Evolutionary conservation across 352 stramenopile genomes (phyloP).

Genomic region (Thalassiosira mediterranea): DNA sequence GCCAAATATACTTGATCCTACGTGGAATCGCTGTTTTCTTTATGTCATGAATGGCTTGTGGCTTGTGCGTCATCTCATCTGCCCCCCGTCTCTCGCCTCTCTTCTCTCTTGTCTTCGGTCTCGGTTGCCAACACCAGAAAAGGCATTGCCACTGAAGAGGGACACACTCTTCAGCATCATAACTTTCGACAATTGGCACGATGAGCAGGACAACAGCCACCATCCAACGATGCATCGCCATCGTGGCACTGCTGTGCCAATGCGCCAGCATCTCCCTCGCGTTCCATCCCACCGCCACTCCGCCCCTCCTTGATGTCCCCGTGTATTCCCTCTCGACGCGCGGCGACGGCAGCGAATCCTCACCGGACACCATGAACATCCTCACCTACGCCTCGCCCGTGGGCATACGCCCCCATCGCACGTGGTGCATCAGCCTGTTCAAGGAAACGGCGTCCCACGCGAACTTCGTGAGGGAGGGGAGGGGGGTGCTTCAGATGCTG

Average conservation of each 20-base stretch:
- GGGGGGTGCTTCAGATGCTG: conserved; percentile 75
- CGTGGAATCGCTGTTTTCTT: too few relatives aligned
- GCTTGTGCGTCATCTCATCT: too few relatives aligned
- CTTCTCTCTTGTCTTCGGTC: too few relatives aligned
- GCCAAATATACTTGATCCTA: too few relatives aligned
- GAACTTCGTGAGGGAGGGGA: conserved; percentile 65
- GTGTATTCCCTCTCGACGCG: conserved; percentile 75
- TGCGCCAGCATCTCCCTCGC: not conserved
- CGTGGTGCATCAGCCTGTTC: conserved; percentile 78
- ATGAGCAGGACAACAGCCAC: too few relatives aligned
- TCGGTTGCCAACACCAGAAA: too few relatives aligned
- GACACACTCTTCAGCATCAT: too few relatives aligned
- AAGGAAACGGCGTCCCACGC: conserved; percentile 67
- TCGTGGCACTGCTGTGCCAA: not conserved
- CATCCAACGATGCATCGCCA: not conserved
- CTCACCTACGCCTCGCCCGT: conserved; percentile 81
- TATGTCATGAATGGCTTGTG: too few relatives aligned
- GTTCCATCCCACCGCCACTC: conserved; percentile 29
- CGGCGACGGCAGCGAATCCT: not conserved
- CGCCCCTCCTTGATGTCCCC: conserved; percentile 74
- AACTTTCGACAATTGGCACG: too few relatives aligned
- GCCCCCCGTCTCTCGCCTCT: too few relatives aligned
- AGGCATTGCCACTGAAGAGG: too few relatives aligned
- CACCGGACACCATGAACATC: conserved; percentile 73
- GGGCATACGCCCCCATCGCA: conserved; percentile 61